phyloP scores from a whole-genome alignment of 192 early-diverging fungal genomes.

The Phlyctochytrium planicorne region DNA sequence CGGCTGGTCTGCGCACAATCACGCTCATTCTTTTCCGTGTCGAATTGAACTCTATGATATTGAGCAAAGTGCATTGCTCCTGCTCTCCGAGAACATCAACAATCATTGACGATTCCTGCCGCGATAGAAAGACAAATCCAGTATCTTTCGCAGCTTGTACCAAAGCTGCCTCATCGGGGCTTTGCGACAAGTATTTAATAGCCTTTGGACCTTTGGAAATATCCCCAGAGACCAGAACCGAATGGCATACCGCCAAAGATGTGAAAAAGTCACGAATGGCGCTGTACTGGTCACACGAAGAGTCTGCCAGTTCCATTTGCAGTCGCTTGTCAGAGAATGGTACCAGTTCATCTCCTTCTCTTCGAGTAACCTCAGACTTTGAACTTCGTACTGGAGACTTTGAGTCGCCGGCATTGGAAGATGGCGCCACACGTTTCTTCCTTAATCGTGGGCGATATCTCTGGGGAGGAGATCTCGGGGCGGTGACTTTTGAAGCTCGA shows the following conservation, averaged over 20 bases:
- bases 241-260: constrained; percentile 84
- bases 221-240: constrained; percentile 67
- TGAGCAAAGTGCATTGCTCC: constrained; percentile 53
- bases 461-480: background rate
- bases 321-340: constrained; percentile 52
- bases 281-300: constrained; percentile 58
- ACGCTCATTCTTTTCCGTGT: constrained; percentile 97
- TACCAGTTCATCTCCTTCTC: constrained; percentile 10
- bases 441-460: background rate
- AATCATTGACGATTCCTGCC: constrained; percentile 64
- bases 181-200: constrained; percentile 88
- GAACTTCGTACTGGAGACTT: too few relatives aligned
- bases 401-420: too few relatives aligned
- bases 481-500: background rate
- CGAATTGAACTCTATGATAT: constrained; percentile 80
- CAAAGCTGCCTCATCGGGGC: constrained; percentile 92
- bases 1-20: constrained; percentile 72
- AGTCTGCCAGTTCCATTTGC: constrained; percentile 48
- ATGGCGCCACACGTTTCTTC: background rate
- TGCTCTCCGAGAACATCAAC: constrained; percentile 75
- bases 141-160: constrained; percentile 82
- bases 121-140: constrained; percentile 77
- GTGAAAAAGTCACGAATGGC: constrained; percentile 72
- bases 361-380: too few relatives aligned
- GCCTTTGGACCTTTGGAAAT: constrained; percentile 10